These are phyloP conservation scores for Capniomyces stellatus DNA, from an alignment of 371 early-diverging fungal genomes.

Conservation along the genomic window DNA sequence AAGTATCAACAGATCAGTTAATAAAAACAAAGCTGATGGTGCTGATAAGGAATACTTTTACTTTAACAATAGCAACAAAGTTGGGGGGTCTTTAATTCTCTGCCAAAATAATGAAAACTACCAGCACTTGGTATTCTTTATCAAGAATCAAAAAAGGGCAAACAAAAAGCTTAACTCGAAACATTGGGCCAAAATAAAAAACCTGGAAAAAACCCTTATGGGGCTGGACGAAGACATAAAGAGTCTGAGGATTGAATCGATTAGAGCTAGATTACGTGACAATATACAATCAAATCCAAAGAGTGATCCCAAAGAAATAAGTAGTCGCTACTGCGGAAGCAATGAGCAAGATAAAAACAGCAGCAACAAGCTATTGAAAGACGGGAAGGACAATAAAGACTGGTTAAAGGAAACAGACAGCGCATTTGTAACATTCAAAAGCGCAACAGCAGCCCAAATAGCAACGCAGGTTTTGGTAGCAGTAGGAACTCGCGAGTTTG, in stretches of 20 bases:
- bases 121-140: not conserved
- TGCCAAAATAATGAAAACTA: not conserved
- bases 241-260: not conserved
- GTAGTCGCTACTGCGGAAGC: not conserved
- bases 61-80: not conserved
- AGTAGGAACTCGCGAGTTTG: slow-evolving; percentile 21
- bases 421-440: slow-evolving; percentile 3
- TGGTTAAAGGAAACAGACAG: slow-evolving; percentile 3
- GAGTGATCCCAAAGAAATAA: not conserved
- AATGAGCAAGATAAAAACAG: not conserved
- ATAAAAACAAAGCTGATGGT: not conserved
- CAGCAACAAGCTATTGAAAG: not conserved
- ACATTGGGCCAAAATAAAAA: not conserved
- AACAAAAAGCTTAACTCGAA: not conserved
- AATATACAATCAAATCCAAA: not conserved
- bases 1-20: not conserved
- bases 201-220: not conserved
- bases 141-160: not conserved
- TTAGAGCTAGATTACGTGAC: not conserved
- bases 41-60: not conserved
- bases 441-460: slow-evolving; percentile 3
- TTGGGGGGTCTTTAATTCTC: not conserved
- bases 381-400: not conserved
- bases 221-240: not conserved
- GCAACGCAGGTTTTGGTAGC: not conserved